These are phyloP conservation scores for Ophiostoma angusticollis DNA, from an alignment of 2,329 filamentous ascomycete genomes.

Conservation along the genomic window DNA sequence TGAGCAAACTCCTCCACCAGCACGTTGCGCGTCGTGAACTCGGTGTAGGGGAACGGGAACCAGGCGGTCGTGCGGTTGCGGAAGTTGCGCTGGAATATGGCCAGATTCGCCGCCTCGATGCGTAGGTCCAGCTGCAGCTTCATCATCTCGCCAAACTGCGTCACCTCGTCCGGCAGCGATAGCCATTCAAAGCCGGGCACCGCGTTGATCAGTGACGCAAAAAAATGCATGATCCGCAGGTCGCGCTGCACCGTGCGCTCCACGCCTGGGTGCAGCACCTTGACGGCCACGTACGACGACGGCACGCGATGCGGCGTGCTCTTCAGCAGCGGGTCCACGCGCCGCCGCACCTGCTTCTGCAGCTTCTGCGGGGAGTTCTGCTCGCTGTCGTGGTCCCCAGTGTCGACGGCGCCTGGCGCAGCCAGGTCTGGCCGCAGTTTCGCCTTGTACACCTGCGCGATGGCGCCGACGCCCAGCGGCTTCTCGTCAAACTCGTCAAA, in stretches of 20 bases:
- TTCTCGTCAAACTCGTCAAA: slow-evolving; percentile 90
- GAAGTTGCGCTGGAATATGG: slow-evolving; percentile 82
- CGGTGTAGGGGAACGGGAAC: slow-evolving; percentile 89
- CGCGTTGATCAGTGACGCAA: slow-evolving; percentile 68
- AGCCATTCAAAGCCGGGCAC: slow-evolving; percentile 96
- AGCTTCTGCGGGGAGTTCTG: slow-evolving; percentile 25
- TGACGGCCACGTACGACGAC: slow-evolving; percentile 86
- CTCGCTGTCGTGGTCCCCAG: background rate
- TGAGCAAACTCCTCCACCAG: slow-evolving; percentile 93
- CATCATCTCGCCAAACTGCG: slow-evolving; percentile 98
- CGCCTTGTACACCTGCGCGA: slow-evolving; percentile 95
- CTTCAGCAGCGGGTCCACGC: slow-evolving; percentile 77
- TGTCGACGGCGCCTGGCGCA: slow-evolving; percentile 46
- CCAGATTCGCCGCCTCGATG: slow-evolving; percentile 85
- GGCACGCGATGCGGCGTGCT: slow-evolving; percentile 74
- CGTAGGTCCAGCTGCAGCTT: slow-evolving; percentile 87
- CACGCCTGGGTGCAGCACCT: slow-evolving; percentile 85
- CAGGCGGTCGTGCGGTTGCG: slow-evolving; percentile 80
- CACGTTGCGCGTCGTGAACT: slow-evolving; percentile 85
- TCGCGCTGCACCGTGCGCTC: slow-evolving; percentile 85
- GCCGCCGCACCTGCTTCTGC: slow-evolving; percentile 58
- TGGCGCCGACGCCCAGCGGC: slow-evolving; percentile 86
- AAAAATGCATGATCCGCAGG: slow-evolving; percentile 85
- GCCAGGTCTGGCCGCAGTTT: slow-evolving; percentile 73
- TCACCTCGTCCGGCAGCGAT: slow-evolving; percentile 85